Base-by-base conservation (phyloP, 306 rosid species). In the Styphnolobium japonicum region DNA sequence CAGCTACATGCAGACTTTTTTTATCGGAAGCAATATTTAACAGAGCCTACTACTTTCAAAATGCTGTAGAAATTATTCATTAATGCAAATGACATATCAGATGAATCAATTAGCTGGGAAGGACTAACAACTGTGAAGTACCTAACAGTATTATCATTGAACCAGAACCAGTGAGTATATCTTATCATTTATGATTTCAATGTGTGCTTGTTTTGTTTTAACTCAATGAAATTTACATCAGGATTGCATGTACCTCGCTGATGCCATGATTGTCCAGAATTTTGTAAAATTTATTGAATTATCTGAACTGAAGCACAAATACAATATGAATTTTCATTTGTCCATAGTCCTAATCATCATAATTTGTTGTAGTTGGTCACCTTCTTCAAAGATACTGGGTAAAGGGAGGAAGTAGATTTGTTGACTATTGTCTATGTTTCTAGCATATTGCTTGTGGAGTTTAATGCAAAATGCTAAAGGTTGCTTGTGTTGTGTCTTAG, bases 101-200 rank as follows among this genome's bases (percentile, higher is more conserved):
- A 91, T 8, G 87, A 74, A 67, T 85, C 91, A 29, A 84, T 91
- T 46, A 85, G 85, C 73, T 95, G 98, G 98, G 91, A 87, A 61
- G 97, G 90, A 66, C 74, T 95, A 37, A 71, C 73, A 67, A 71
- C 79, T 76, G 73, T 92, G 83, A 90, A 88, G 86, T 27, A 68
- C 86, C 82, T 94, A 66, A 84, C 86, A 11, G 86, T 95, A 72
- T 75, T 91, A 29, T 84, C 92, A 67, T 78, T 95, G 87, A 85
- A 90, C 79, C 92, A 90, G 75, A 95, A 95, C 84, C 79, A 67
- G 98, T 95, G 85, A 87, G 98, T 84, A 72, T 34, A 77, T 74
- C 60, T 72, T 60, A 25, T 58, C 29, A 2, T 46, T 74, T 83
- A 37, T 60, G 34, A 78, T 75, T 82, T 73, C 23, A 58, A 37